Evolutionary conservation across 2,329 filamentous ascomycete species (phyloP).

Genomic region (Sphaerostilbella broomeana): DNA sequence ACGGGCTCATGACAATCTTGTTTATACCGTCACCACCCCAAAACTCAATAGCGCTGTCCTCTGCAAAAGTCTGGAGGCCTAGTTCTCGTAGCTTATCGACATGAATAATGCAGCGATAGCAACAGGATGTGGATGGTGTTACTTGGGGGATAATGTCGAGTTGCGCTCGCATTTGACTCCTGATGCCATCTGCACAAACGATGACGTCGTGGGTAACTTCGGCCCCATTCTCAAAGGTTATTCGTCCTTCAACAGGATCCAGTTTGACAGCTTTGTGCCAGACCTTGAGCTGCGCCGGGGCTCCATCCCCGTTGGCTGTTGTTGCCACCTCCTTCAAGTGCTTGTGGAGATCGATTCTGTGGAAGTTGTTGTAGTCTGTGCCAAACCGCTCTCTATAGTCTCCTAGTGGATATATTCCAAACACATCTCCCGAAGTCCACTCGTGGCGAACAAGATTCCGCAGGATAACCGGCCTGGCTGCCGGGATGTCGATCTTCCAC

Average conservation of each 20-base stretch:
- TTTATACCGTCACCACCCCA: slow-evolving; percentile 57
- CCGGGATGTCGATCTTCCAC: slow-evolving; percentile 53
- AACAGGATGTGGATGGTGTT: slow-evolving; percentile 47
- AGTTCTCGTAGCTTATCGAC: slow-evolving; percentile 47
- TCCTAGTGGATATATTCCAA: slow-evolving; percentile 50
- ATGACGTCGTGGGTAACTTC: slow-evolving; percentile 47
- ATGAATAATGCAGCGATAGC: slow-evolving; percentile 53
- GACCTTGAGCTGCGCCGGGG: slow-evolving; percentile 42
- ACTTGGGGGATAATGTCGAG: slow-evolving; percentile 50
- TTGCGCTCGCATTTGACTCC: slow-evolving; percentile 48
- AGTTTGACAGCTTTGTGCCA: slow-evolving; percentile 47
- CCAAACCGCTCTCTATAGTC: slow-evolving; percentile 58
- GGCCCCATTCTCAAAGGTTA: slow-evolving; percentile 45
- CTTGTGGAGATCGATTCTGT: slow-evolving; percentile 55
- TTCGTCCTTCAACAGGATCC: slow-evolving; percentile 40
- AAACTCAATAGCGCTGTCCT: slow-evolving; percentile 53
- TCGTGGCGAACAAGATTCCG: slow-evolving; percentile 56
- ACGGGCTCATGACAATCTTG: slow-evolving; percentile 62
- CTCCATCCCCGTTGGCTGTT: slow-evolving; percentile 42
- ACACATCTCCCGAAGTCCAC: slow-evolving; percentile 55
- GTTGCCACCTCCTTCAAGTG: slow-evolving; percentile 54
- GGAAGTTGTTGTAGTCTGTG: slow-evolving; percentile 57
- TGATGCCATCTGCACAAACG: slow-evolving; percentile 56
- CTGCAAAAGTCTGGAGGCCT: slow-evolving; percentile 51
- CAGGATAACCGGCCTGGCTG: slow-evolving; percentile 54